These are phyloP conservation scores for Prorocentrum cordatum DNA, from an alignment of 169 alveolate species.

Conservation along the genomic window DNA sequence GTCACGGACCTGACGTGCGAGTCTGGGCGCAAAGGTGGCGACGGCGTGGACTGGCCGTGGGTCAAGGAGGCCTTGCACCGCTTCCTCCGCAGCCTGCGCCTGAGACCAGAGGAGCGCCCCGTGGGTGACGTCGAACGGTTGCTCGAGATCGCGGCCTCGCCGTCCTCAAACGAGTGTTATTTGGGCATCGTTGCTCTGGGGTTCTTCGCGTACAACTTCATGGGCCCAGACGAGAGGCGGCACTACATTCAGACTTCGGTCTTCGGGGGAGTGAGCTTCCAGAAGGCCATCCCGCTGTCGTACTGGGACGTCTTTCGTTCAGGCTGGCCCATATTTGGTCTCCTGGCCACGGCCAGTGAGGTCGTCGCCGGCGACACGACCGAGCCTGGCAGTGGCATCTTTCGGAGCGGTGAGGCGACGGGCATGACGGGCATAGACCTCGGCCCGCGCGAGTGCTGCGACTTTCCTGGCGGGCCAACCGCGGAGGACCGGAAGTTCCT, in stretches of 20 bases:
- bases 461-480: constrained; percentile 9
- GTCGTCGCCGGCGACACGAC: not conserved
- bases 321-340: constrained; percentile 60
- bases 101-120: constrained; percentile 8
- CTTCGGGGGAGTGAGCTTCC: constrained; percentile 58
- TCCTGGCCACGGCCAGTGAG: constrained; percentile 39
- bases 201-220: constrained; percentile 44
- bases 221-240: constrained; percentile 38
- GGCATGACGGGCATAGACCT: not conserved
- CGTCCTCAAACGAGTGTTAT: constrained; percentile 12
- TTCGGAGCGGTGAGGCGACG: not conserved
- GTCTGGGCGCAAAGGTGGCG: not conserved
- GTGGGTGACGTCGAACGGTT: not conserved
- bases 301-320: constrained; percentile 33
- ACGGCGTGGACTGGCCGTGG: constrained; percentile 36
- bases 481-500: too few species aligned
- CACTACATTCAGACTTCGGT: not conserved
- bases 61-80: constrained; percentile 41
- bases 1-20: constrained; percentile 42
- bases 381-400: not conserved
- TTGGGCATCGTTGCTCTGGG: constrained; percentile 50
- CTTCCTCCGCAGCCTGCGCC: not conserved
- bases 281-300: constrained; percentile 23
- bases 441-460: not conserved
- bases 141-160: not conserved